Base-by-base conservation (phyloP, 1,284 basidiomycete species). In the Melampsora americana region DNA sequence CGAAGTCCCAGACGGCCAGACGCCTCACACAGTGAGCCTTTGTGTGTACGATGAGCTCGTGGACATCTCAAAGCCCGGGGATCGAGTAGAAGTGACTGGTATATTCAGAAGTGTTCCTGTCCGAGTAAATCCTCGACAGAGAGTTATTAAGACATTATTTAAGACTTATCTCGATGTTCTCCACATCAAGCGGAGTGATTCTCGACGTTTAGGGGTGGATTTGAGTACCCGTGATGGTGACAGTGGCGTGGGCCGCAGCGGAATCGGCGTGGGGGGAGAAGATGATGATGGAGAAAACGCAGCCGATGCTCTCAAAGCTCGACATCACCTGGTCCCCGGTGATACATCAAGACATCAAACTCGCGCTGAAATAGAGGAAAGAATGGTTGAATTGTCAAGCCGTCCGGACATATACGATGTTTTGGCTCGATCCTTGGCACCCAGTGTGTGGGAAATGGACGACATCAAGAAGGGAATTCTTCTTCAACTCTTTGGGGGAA, bases 401-500 rank as follows among this genome's bases (percentile, higher is more conserved):
- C 85, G 89, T 67, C 88, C 88, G 2, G 94, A 97, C 82, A 86
- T 96, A 56, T 99, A 99, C 83, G 92, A 95, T 4, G 84, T 92
- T 53, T 86, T 99, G 1, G 85, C 95, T 16, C 86, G 90, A 42
- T 92, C 90, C 1, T 87, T 99, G 78, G 95, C 95, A 0, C 96
- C 95, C 11, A 92, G 90, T 35, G 95, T 99, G 80, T 98, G 93
- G 90, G 93, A 94, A 83, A 91, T 98, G 92, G 95, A 99, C 56
- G 95, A 99, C 81, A 93, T 99, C 78, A 99, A 99, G 85, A 98
- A 98, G 85, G 95, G 96, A 0, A 95, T 99, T 74, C 83, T 99
- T 66, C 85, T 99, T 39, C 95, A 98, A 84, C 84, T 99, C 32
- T 98, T 99, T 83, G 96, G 95, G 6, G 95, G 95, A 0, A 97